Percentiles rank a stretch among this genome's conserved stretches.
These are phyloP conservation scores for Boletus speciosus DNA, from an alignment of 768 basidiomycete genomes.

Conservation along the genomic window DNA sequence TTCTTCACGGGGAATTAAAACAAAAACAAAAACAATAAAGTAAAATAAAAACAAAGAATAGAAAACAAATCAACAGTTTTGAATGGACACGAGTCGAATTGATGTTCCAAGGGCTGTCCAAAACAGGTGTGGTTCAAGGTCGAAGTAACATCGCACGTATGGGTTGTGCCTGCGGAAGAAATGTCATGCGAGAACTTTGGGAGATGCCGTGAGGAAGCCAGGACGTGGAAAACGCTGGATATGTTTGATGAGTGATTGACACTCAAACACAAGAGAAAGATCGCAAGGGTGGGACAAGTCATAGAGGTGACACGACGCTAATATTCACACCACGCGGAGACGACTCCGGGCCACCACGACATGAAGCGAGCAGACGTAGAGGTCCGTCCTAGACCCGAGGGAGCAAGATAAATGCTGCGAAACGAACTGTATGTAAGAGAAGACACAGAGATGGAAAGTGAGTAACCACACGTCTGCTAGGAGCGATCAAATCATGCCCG, in stretches of 20 bases:
- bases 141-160: conserved; percentile 6
- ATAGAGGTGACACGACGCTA: conserved; percentile 12
- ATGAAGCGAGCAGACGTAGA: conserved; percentile 25
- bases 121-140: conserved; percentile 4
- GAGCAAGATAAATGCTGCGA: conserved; percentile 14
- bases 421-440: conserved; percentile 30
- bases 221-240: conserved; percentile 1
- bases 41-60: conserved; percentile 19
- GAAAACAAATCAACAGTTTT: conserved; percentile 9
- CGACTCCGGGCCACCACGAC: conserved; percentile 21
- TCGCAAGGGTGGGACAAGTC: conserved; percentile 19
- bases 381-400: conserved; percentile 33
- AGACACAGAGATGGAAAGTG: conserved; percentile 26
- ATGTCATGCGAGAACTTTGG: conserved; percentile 7
- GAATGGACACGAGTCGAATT: neutral
- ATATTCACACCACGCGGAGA: conserved; percentile 16
- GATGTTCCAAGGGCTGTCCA: conserved; percentile 6
- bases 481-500: conserved; percentile 30
- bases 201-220: conserved; percentile 2
- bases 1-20: conserved; percentile 18
- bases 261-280: conserved; percentile 23
- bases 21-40: conserved; percentile 7
- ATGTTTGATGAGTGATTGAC: conserved; percentile 8
- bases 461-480: conserved; percentile 22
- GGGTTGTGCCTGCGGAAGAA: conserved; percentile 11